Percentiles rank a stretch among this genome's conserved stretches.
These are phyloP conservation scores for Coprinellus micaceus DNA, from an alignment of 768 basidiomycete genomes.

Conservation along the genomic window DNA sequence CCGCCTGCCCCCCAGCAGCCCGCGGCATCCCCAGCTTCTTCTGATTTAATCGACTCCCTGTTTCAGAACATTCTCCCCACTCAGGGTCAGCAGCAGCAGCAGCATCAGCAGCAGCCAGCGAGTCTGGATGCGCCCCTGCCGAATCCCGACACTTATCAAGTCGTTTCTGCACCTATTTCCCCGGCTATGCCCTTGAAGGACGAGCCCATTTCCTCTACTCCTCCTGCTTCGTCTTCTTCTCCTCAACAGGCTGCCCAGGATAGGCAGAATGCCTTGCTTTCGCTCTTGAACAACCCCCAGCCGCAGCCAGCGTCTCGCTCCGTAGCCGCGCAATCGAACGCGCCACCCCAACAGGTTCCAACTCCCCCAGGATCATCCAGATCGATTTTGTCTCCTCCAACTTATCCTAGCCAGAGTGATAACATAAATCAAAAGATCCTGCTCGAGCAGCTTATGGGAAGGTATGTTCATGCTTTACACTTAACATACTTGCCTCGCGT, in stretches of 20 bases:
- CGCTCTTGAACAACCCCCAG: slow-evolving; percentile 41
- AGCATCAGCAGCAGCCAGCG: slow-evolving; percentile 21
- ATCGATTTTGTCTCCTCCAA: slow-evolving; percentile 53
- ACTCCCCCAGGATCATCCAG: slow-evolving; percentile 65
- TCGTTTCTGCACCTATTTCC: slow-evolving; percentile 32
- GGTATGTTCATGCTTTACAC: slow-evolving; percentile 46
- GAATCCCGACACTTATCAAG: slow-evolving; percentile 24
- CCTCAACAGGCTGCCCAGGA: slow-evolving; percentile 31
- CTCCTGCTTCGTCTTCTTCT: slow-evolving; percentile 37
- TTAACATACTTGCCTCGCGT: slow-evolving; percentile 15
- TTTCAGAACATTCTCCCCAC: slow-evolving; percentile 52
- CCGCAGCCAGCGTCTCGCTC: slow-evolving; percentile 12
- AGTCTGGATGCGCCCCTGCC: slow-evolving; percentile 12
- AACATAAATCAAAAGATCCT: slow-evolving; percentile 69
- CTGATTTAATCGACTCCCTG: slow-evolving; percentile 64
- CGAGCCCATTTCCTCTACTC: slow-evolving; percentile 43
- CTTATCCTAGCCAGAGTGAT: slow-evolving; percentile 25
- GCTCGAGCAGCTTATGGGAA: slow-evolving; percentile 77
- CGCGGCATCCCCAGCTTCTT: slow-evolving; percentile 43
- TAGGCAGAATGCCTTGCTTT: slow-evolving; percentile 72
- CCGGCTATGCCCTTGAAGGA: slow-evolving; percentile 44
- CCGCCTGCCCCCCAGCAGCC: slow-evolving; percentile 25
- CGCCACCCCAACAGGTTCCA: slow-evolving; percentile 57
- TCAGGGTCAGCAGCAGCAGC: too few species aligned
- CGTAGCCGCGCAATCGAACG: slow-evolving; percentile 3